A percentile compares a stretch with the other conserved stretches of the same genome.
These are phyloP conservation scores for Poa pratensis DNA, from an alignment of 176 grass and related monocot species.

Conservation along the genomic window DNA sequence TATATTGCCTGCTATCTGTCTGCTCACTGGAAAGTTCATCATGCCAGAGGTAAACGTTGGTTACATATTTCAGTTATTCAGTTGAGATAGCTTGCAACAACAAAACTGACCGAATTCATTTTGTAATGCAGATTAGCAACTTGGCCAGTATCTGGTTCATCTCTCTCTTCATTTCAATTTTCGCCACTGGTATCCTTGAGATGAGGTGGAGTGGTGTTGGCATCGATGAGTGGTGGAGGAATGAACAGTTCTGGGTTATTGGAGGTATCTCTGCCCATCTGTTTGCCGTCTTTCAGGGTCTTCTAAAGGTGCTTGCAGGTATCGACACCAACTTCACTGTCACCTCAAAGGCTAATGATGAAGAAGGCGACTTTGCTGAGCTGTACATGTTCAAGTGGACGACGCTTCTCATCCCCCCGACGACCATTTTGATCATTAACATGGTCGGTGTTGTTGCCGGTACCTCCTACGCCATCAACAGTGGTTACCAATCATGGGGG, in stretches of 20 bases:
- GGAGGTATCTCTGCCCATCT: slow-evolving; percentile 91
- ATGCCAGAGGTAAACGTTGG: slow-evolving; percentile 74
- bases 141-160: slow-evolving; percentile 97
- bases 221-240: slow-evolving; percentile 95
- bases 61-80: background rate
- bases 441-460: slow-evolving; percentile 86
- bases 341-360: slow-evolving; percentile 87
- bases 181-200: slow-evolving; percentile 91
- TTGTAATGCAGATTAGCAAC: slow-evolving; percentile 85
- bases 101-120: slow-evolving; percentile 27
- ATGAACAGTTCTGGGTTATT: slow-evolving; percentile 97
- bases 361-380: slow-evolving; percentile 84
- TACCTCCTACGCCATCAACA: slow-evolving; percentile 92
- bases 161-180: slow-evolving; percentile 92
- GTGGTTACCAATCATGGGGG: slow-evolving; percentile 88
- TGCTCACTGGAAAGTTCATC: slow-evolving; percentile 93
- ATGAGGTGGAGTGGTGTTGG: slow-evolving; percentile 97
- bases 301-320: slow-evolving; percentile 88
- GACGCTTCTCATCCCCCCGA: slow-evolving; percentile 86
- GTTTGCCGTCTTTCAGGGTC: slow-evolving; percentile 89
- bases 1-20: slow-evolving; percentile 86
- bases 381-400: slow-evolving; percentile 98
- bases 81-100: background rate
- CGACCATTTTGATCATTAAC: slow-evolving; percentile 86
- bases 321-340: slow-evolving; percentile 96